Evolutionary conservation across 768 basidiomycete species (phyloP), one percentile per base, ranked within the genome.

Genomic region (Suillus subalutaceus): DNA sequence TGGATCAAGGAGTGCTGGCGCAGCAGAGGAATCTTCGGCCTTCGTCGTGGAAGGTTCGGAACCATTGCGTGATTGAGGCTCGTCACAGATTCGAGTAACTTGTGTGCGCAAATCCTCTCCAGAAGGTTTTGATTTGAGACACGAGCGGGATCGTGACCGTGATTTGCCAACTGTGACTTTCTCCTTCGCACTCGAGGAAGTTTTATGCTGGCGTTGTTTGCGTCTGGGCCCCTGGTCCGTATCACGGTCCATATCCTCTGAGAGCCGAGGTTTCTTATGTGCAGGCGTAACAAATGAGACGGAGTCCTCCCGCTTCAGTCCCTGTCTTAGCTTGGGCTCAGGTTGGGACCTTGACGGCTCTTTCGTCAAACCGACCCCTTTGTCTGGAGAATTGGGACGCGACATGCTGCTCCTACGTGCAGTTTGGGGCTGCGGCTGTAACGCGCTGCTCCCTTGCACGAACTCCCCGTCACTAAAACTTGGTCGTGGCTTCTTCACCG

Each of bases 181-280:
- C 46, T 65, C 55, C 32, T 35, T 56, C 32, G 35, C 20, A 56
- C 32, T 35, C 12, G 32, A 35, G 12, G 32, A 20, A 56, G 10
- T 16, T 26, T 40, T 37, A 23, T 30, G 62, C 18, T 53, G 60
- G 26, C 38, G 61, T 48, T n/a, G 60, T 64, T 40, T 53, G 12
- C 63, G 63, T 23, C 65, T 65, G 30, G 9, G 3, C 30, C 13
- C 35, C 6, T n/a, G 62, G 55, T 63, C 64, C 2, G 23, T 20
- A 46, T 65, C 63, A 44, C 35, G 59, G 30, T 60, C 57, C 58
- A 26, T 26, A 15, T 56, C n/a, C 26, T 46, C 66, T 13, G 63
- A 68, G n/a, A 63, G 13, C 20, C 63, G 76, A 30, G 62, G 41
- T 60, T 65, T 78, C 61, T 78, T 77, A 61, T 46, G 68, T 15